A percentile compares a stretch with the other conserved stretches of the same genome.
Conservation (phyloP, 208 protist species). For the Angomonas desouzai region DNA sequence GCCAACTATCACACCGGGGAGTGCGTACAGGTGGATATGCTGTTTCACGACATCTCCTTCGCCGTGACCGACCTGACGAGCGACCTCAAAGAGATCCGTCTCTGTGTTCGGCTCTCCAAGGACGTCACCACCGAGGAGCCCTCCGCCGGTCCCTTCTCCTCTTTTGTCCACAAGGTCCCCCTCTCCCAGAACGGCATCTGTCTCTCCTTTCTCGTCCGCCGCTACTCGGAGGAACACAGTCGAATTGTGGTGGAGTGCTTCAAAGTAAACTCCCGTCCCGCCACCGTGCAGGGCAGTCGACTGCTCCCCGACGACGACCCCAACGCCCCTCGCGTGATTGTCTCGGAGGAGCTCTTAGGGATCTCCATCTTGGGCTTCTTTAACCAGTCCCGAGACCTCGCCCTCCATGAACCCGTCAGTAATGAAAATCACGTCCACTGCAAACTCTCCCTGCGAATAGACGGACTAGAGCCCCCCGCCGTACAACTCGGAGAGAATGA, state of each 20-base stretch:
- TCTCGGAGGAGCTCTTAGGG: constrained; percentile 68
- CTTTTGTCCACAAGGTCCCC: constrained; percentile 79
- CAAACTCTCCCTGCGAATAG: constrained; percentile 17
- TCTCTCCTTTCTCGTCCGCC: constrained; percentile 60
- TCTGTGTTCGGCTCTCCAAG: constrained; percentile 63
- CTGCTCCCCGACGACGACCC: constrained; percentile 12
- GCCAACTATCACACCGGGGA: neutral
- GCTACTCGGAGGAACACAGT: constrained; percentile 64
- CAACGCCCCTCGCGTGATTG: constrained; percentile 41
- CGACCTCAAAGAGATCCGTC: constrained; percentile 66
- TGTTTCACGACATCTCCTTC: constrained; percentile 68
- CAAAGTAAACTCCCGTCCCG: constrained; percentile 41
- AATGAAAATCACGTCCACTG: constrained; percentile 39
- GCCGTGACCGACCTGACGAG: constrained; percentile 42
- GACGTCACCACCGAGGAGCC: constrained; percentile 78
- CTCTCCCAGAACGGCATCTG: constrained; percentile 55
- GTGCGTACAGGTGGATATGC: constrained; percentile 44
- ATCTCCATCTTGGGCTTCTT: constrained; percentile 76
- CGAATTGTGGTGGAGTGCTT: constrained; percentile 73
- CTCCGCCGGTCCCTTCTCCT: constrained; percentile 63
- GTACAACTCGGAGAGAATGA: neutral
- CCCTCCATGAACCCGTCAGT: constrained; percentile 57
- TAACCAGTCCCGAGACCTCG: constrained; percentile 56
- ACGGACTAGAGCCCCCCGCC: neutral
- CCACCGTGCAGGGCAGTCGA: constrained; percentile 19